A percentile compares a stretch with the other conserved stretches of the same genome.
phyloP scores from a whole-genome alignment of 495 filamentous ascomycete genomes.

The Mycothermus thermophilus region DNA sequence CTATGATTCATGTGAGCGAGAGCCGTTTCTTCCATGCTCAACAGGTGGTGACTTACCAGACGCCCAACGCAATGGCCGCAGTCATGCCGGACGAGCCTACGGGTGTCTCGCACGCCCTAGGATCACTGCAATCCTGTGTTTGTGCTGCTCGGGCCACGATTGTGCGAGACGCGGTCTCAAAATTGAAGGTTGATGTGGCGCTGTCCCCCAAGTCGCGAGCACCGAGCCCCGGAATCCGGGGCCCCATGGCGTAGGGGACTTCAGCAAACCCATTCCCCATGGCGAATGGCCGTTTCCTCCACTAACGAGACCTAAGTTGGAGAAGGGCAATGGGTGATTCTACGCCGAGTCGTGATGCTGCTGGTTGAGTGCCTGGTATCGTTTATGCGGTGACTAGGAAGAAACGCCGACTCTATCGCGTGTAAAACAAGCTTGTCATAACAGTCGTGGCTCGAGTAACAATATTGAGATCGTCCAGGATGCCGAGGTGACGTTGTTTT shows the following conservation, averaged over 20 bases:
- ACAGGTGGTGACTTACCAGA: constrained; percentile 78
- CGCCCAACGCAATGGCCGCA: constrained; percentile 64
- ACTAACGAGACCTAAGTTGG: not conserved
- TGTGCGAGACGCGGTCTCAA: constrained; percentile 10
- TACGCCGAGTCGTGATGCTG: no score
- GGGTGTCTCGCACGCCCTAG: constrained; percentile 39
- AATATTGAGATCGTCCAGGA: no score
- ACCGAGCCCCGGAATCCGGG: constrained; percentile 12
- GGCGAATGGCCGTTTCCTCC: constrained; percentile 5
- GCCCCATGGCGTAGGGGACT: constrained; percentile 14
- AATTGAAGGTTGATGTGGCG: constrained; percentile 6
- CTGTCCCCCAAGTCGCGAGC: constrained; percentile 2
- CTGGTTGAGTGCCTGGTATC: no score
- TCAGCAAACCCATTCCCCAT: constrained; percentile 18
- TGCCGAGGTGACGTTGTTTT: no score
- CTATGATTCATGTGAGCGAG: constrained; percentile 28
- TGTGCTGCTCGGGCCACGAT: constrained; percentile 8
- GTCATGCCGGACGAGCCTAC: constrained; percentile 44
- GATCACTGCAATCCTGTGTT: constrained; percentile 8
- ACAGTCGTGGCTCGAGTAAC: constrained; percentile 15
- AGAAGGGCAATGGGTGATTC: no score
- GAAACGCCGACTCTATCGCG: constrained; percentile 8
- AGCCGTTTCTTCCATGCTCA: no score
- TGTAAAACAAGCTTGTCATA: constrained; percentile 17
- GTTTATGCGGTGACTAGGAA: not conserved